Evolutionary conservation across 495 filamentous ascomycete genomes (phyloP).

Genomic region (Ascobolus immersus): DNA sequence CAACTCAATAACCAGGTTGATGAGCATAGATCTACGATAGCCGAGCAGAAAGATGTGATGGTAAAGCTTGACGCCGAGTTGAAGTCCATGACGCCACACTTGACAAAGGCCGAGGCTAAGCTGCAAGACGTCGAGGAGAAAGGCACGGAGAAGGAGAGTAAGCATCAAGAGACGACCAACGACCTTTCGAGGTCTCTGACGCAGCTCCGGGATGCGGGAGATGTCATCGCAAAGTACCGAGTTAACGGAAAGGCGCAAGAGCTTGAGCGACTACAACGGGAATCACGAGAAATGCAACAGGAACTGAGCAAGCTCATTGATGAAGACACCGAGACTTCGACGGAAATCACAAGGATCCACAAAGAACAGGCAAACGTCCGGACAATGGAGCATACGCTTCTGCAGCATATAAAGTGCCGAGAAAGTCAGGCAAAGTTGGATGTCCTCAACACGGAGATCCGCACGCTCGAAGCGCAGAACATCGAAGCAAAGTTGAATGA

Average conservation of each 20-base stretch:
- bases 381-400: slow-evolving; percentile 54
- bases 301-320: slow-evolving; percentile 41
- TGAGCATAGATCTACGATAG: slow-evolving; percentile 39
- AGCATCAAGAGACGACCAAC: slow-evolving; percentile 43
- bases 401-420: slow-evolving; percentile 67
- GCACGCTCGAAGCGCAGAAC: slow-evolving; percentile 51
- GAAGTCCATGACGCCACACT: slow-evolving; percentile 39
- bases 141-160: slow-evolving; percentile 45
- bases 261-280: slow-evolving; percentile 39
- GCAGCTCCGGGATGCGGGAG: slow-evolving; percentile 46
- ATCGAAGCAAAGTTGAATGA: slow-evolving; percentile 56
- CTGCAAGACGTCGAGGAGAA: slow-evolving; percentile 49
- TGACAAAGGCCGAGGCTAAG: slow-evolving; percentile 44
- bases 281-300: slow-evolving; percentile 26
- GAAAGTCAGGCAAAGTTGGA: slow-evolving; percentile 41
- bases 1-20: slow-evolving; percentile 40
- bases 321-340: slow-evolving; percentile 36
- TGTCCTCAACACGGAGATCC: slow-evolving; percentile 39
- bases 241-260: slow-evolving; percentile 46
- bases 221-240: slow-evolving; percentile 58
- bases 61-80: slow-evolving; percentile 42
- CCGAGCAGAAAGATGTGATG: slow-evolving; percentile 39
- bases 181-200: slow-evolving; percentile 44
- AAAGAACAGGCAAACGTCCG: slow-evolving; percentile 51
- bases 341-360: slow-evolving; percentile 55